Percentiles rank a stretch among this genome's conserved stretches.
These are phyloP conservation scores for Phyllosticta citriasiana DNA, from an alignment of 2,329 filamentous ascomycete genomes.

Conservation along the genomic window DNA sequence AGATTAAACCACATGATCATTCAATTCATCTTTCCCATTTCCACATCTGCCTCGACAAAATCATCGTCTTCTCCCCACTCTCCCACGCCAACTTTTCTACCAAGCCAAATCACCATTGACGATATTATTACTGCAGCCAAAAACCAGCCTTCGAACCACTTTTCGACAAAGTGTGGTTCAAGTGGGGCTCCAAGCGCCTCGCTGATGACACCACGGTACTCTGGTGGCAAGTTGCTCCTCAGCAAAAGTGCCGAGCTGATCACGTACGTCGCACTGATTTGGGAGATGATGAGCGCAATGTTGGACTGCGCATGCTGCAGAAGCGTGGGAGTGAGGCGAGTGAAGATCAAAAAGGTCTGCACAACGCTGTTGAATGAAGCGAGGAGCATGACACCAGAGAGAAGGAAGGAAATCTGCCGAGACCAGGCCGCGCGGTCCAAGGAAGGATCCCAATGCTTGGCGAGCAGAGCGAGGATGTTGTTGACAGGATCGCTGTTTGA, in stretches of 20 bases:
- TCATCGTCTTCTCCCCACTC: constrained; percentile 30
- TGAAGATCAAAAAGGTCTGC: constrained; percentile 77
- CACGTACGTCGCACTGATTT: constrained; percentile 77
- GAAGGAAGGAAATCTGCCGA: constrained; percentile 72
- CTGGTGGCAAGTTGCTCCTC: constrained; percentile 64
- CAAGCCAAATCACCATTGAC: constrained; percentile 14
- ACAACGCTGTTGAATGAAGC: constrained; percentile 72
- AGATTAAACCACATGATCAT: background rate
- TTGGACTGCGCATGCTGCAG: constrained; percentile 67
- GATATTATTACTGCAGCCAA: constrained; percentile 34
- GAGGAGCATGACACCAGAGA: constrained; percentile 73
- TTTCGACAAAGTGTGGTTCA: constrained; percentile 61
- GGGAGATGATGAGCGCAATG: constrained; percentile 66
- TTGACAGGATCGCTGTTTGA: constrained; percentile 72
- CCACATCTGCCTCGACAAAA: constrained; percentile 44
- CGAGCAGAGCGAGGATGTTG: constrained; percentile 68
- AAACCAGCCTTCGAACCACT: constrained; percentile 87
- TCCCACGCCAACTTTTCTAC: constrained; percentile 39
- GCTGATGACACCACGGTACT: constrained; percentile 67
- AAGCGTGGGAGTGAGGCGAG: constrained; percentile 62
- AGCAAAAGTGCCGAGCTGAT: constrained; percentile 70
- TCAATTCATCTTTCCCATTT: constrained; percentile 62
- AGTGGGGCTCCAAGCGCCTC: constrained; percentile 70
- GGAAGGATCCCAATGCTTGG: constrained; percentile 73
- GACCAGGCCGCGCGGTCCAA: constrained; percentile 77